Conservation (phyloP, 2,329 filamentous ascomycete species). For the Pezicula radicicola region DNA sequence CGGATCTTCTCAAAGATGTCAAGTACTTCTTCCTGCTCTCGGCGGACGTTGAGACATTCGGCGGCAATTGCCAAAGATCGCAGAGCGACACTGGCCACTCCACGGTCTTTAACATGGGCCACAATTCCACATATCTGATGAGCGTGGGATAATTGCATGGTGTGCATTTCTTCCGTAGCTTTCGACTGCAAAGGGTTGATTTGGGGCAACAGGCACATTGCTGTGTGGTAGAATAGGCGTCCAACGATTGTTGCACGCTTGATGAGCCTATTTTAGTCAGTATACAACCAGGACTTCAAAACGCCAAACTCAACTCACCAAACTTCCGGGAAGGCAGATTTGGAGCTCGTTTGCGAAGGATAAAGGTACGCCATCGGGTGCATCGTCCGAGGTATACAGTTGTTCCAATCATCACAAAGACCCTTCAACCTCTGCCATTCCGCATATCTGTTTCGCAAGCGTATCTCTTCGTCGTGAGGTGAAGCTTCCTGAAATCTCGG, state of each 20-base stretch:
- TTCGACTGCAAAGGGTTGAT: slow-evolving; percentile 67
- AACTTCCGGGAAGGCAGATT: slow-evolving; percentile 80
- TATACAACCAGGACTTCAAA: neutral
- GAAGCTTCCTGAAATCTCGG: slow-evolving; percentile 57
- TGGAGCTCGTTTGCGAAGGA: slow-evolving; percentile 61
- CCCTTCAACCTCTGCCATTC: slow-evolving; percentile 80
- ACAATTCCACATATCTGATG: slow-evolving; percentile 87
- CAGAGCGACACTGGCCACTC: slow-evolving; percentile 75
- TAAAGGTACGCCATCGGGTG: slow-evolving; percentile 77
- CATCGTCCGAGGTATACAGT: slow-evolving; percentile 79
- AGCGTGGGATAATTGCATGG: slow-evolving; percentile 70
- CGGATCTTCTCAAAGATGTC: slow-evolving; percentile 73
- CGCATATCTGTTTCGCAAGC: slow-evolving; percentile 60
- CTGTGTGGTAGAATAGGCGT: slow-evolving; percentile 84
- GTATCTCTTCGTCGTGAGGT: slow-evolving; percentile 60
- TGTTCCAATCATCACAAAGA: slow-evolving; percentile 83
- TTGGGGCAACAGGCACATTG: slow-evolving; percentile 76
- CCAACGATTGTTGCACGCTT: slow-evolving; percentile 80
- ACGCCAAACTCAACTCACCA: slow-evolving; percentile 53
- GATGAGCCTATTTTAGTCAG: slow-evolving; percentile 57
- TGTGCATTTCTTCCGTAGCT: slow-evolving; percentile 61
- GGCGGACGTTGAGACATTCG: slow-evolving; percentile 62
- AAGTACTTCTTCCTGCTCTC: slow-evolving; percentile 79
- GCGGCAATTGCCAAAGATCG: slow-evolving; percentile 77
- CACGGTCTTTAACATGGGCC: slow-evolving; percentile 77